Base-by-base conservation (phyloP, 305 asterid genomes). In the Fraxinus platypoda region DNA sequence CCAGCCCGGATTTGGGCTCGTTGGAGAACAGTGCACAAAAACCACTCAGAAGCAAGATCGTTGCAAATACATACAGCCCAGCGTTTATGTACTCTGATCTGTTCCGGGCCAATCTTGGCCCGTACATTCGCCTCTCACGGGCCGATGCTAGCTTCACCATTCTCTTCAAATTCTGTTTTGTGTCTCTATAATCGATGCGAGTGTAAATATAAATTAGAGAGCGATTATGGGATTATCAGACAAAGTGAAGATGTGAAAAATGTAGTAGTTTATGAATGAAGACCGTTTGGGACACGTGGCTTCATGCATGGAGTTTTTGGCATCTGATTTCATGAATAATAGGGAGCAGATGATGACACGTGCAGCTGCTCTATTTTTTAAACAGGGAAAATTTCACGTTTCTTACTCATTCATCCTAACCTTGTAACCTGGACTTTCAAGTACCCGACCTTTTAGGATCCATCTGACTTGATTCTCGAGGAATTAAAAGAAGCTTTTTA, bases 131-230 rank as follows among this genome's bases (percentile, higher is more conserved):
- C 81, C 66, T 83, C 54, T 96, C 99, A 0, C 99, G 90, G 66
- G 95, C 96, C 85, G 99, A 84, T 78, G 95, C 95, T 73, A 96
- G 84, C 89, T 96, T 96, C 93, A 92, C 99, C 99, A 96, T 95
- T 78, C 74, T 74, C 19, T 23, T 68, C 19, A 2, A 15, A 12
- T 82, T 21, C 0, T 13, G n/a, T 70, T 64, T 0, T 9, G 15
- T 25, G 4, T 62, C 68, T 62, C 30, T 62, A 2, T 66, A 66
- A 52, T 52, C 64, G 64, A 52, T n/a, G 64, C n/a, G 38, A 30
- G 38, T 28, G 35, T 52, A 46, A 46, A 46, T 66, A 26, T 25
- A 52, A 52, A 15, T 17, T 52, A 52, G 62, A 21, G 68, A 57
- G 26, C 28, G 4, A 57, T 6, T 57, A 19, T 19, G 31, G 31